Evolutionary conservation across 2,329 filamentous ascomycete species (phyloP), one percentile per base, ranked within the genome.

Genomic region (Pseudogymnoascus sp.): DNA sequence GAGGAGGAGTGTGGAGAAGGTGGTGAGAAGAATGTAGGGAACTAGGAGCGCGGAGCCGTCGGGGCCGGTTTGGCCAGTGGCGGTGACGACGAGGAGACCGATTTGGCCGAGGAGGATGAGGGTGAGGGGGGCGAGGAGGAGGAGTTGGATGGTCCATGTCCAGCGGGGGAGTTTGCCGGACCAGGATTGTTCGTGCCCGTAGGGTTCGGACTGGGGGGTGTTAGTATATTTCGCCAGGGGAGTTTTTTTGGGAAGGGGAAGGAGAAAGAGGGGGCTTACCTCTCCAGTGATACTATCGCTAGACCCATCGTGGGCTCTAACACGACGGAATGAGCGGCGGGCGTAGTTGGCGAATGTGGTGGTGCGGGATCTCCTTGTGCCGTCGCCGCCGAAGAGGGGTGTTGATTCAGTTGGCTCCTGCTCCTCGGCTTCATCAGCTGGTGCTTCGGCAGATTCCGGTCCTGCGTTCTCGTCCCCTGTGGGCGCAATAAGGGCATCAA

Each of bases 81-180:
- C 85, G 36, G 87, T 84, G 3, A 88, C 90, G 14, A 91, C 73
- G 11, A 93, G 77, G 3, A 97, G 80, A 1, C 84, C 88, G 25
- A 93, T 80, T 71, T 96, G 91, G 1, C 87, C 90, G 14, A 90
- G 76, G 18, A 97, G 74, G 65, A 95, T 87, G 53, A 96, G 79
- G 59, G 88, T 84, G 61, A 96, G 84, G 0, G 93, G 92, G 0
- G 85, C 89, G 8, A 96, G 78, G 14, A 97, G 72, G 3, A 97
- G 78, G 67, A 97, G 88, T 71, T 99, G 93, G 16, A 96, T 69
- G 43, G 95, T 75, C 95, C 95, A 99, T 16, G 89, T 87, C 89
- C 89, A 97, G 49, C 82, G 84, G 1, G 91, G 91, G 62, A 97
- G 77, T 38, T 82, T 82, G 3, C 83, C 83, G 61, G 91, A 96